Evolutionary conservation across 768 basidiomycete genomes (phyloP).

Genomic region (Paxillus involutus): DNA sequence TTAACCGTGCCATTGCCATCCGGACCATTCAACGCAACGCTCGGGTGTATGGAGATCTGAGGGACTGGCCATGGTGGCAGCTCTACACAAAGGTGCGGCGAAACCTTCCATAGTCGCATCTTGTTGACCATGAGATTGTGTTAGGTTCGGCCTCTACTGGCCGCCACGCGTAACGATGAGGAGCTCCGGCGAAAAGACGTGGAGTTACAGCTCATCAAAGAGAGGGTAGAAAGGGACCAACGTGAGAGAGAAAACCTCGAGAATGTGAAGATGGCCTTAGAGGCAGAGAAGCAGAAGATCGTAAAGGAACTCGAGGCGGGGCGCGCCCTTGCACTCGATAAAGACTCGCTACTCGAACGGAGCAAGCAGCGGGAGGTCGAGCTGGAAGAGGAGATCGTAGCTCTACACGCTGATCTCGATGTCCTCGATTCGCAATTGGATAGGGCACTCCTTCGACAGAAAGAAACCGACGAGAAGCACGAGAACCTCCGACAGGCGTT

Average conservation of each 20-base stretch:
- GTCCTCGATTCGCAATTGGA: conserved; percentile 84
- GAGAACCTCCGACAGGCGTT: conserved; percentile 70
- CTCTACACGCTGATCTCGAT: conserved; percentile 81
- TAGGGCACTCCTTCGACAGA: conserved; percentile 72
- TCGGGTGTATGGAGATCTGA: conserved; percentile 82
- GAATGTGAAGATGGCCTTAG: conserved; percentile 76
- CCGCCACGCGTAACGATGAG: conserved; percentile 90
- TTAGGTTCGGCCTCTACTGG: conserved; percentile 89
- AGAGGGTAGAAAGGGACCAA: conserved; percentile 85
- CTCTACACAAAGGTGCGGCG: conserved; percentile 81
- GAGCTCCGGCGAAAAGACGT: conserved; percentile 86
- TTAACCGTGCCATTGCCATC: conserved; percentile 89
- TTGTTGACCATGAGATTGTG: conserved; percentile 9
- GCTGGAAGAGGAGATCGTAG: conserved; percentile 80
- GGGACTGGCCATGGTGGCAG: conserved; percentile 99
- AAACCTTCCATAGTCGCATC: not conserved
- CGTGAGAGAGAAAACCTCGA: conserved; percentile 78
- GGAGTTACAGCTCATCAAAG: conserved; percentile 77
- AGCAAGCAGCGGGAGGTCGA: conserved; percentile 84
- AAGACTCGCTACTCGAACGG: conserved; percentile 78
- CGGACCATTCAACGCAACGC: conserved; percentile 95
- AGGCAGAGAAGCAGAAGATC: conserved; percentile 80
- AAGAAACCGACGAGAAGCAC: conserved; percentile 78
- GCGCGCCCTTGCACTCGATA: conserved; percentile 74
- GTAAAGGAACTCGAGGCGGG: conserved; percentile 84